Evolutionary conservation across 108 stramenopile species (phyloP), one percentile per base, ranked within the genome.

Genomic region (Cyclostephanos invisitatus): DNA sequence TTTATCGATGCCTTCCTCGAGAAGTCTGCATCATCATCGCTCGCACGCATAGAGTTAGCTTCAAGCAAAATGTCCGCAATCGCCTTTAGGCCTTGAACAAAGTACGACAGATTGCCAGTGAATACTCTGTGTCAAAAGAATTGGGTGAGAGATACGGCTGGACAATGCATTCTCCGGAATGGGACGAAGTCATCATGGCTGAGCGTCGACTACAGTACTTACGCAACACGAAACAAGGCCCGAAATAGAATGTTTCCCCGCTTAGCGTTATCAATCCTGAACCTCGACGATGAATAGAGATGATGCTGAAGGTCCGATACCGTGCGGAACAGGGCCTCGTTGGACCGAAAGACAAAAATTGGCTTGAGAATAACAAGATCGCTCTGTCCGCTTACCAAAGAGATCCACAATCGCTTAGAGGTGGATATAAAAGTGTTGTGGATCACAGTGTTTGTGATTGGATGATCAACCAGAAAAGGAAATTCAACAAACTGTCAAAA

Each of bases 211-310:
- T 2, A 32, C 15, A 37, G 2, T 21, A 75, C 74, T 75, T 57
- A 75, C 74, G 70, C 70, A 29, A 72, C 65, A 54, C 77, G 77
- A 44, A 62, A 78, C 22, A 65, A 64, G 12, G 77, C 70, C n/a
- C 77, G 70, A 67, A 38, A 78, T 0, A 78, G 77, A 24, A 78
- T 62, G 36, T 78, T 78, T 3, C 70, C 70, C 24, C 61, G 36
- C 49, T 38, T 47, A 8, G 64, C 70, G 38, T 78, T 63, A 11
- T 67, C 70, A 8, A 78, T 64, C 11, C 77, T 70, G 48, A 72
- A 78, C 24, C 59, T 62, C 50, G n/a, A n/a, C n/a, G n/a, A n/a
- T n/a, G n/a, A 78, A 63, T 49, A 78, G 63, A 46, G 64, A n/a
- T n/a, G n/a, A n/a, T n/a, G n/a, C n/a, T n/a, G n/a, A n/a, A n/a